These are phyloP conservation scores for Plectranthus barbatus DNA, from an alignment of 257 asterid genomes.

Conservation along the genomic window DNA sequence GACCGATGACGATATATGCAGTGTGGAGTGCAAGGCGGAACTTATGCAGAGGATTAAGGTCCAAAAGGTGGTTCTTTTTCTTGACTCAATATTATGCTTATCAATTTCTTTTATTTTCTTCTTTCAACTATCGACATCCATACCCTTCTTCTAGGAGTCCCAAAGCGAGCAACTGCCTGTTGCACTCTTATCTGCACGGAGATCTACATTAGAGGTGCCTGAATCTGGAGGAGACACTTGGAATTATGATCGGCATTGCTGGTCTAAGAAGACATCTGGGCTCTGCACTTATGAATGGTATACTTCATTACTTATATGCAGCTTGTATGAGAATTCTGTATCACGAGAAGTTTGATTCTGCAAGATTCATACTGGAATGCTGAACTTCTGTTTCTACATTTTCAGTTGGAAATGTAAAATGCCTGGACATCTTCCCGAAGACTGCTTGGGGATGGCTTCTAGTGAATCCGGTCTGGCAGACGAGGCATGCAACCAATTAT, in stretches of 20 bases:
- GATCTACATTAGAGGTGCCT: slow-evolving; percentile 44
- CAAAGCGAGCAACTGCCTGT: slow-evolving; percentile 16
- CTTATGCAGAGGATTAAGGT: slow-evolving; percentile 39
- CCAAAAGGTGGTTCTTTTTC: slow-evolving; percentile 38
- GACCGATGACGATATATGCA: slow-evolving; percentile 85
- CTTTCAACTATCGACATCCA: background rate
- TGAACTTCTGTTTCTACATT: background rate
- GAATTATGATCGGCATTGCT: slow-evolving; percentile 51
- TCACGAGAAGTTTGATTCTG: background rate
- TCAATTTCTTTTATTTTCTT: background rate
- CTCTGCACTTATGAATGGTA: slow-evolving; percentile 82
- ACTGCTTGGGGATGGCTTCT: slow-evolving; percentile 55
- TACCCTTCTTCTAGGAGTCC: slow-evolving; percentile 33
- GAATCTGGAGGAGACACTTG: slow-evolving; percentile 59
- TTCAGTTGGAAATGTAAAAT: slow-evolving; percentile 82
- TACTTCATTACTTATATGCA: background rate
- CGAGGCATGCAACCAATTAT: slow-evolving; percentile 29
- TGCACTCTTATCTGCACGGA: slow-evolving; percentile 30
- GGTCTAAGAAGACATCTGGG: slow-evolving; percentile 62
- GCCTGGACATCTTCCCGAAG: slow-evolving; percentile 92
- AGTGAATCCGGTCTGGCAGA: slow-evolving; percentile 20
- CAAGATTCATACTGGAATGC: background rate
- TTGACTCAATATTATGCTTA: background rate
- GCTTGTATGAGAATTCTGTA: background rate
- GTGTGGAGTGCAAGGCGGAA: slow-evolving; percentile 74